Base-by-base conservation (phyloP, 257 asterid species). In the Solanum bukasovii region DNA sequence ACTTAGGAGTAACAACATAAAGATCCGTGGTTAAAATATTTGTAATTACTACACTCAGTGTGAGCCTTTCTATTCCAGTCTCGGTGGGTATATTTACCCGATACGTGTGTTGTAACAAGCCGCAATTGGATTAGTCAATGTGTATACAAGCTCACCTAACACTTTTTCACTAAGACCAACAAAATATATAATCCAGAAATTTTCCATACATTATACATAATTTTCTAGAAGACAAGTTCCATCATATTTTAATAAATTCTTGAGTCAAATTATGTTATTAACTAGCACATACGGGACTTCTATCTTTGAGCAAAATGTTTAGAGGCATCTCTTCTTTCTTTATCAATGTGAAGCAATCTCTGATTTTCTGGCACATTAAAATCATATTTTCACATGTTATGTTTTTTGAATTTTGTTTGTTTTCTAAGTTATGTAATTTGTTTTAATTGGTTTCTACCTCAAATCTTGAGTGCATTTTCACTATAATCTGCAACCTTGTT, bases 391-490 rank as follows among this genome's bases (percentile, higher is more conserved):
- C 33, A 0, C 12, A 38, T 21, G 56, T 75, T 75, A 11, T 38
- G 59, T 75, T 75, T 75, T 75, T 12, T 75, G 56, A 21, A 5
- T 23, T 74, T 74, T 20, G 10, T 11, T 74, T 74, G 5, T 35
- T 74, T 38, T 74, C 10, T 73, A 0, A 37, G 83, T 74, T 37
- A 74, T 21, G 18, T 74, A 74, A n/a, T 65, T 20, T 87, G 7
- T 35, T 25, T 20, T 87, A 12, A 38, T 86, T 83, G 38, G n/a
- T 16, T 73, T 59, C 52, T 90, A 87, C 84, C 16, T 79, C 95
- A 97, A 96, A 96, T 91, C 95, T 96, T 23, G 98, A 96, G 89
- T 97, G 99, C 86, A 89, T 93, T 61, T 96, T 92, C 89, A 94
- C 96, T 90, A 92, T 97, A 37, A 94, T 96, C 83, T 96, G 98